Base-by-base conservation (phyloP, 163 green algal genomes). In the Prototheca wickerhamii region DNA sequence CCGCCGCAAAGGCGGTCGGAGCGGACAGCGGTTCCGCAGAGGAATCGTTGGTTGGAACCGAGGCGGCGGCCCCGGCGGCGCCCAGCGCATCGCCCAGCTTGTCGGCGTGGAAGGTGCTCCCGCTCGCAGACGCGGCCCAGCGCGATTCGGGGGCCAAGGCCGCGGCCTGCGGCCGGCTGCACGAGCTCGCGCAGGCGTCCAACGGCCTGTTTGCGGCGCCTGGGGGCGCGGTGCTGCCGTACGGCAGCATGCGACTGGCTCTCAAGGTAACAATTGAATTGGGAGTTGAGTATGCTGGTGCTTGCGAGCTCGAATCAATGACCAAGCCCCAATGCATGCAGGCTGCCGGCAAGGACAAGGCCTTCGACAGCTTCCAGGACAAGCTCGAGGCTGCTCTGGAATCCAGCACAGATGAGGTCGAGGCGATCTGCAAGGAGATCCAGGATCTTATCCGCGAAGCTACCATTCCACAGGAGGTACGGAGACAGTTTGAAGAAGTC, bases 211-310 rank as follows among this genome's bases (percentile, higher is more conserved):
- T 92, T 60, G 40, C 40, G 3, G 78, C 82, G 2, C 74, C 86
- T 1, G 52, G 62, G 0, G 86, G 87, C 2, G 73, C 77, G 18
- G 79, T 76, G 30, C 65, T 98, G 50, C 91, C 92, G 0, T 98
- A 93, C 77, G 92, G 92, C 25, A 66, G 30, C 3, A 89, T 97
- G 83, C 85, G 96, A 34, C 42, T 72, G 10, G 83, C 79, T 21
- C 59, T 95, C 21, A 53, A 68, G n/a, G 71, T 65, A 28, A 54
- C 15, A 18, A 29, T 12, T 28, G 15, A 28, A 25, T 12, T 12
- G 20, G 46, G 20, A 29, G 18, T 8, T 54, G n/a, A n/a, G n/a
- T n/a, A n/a, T n/a, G n/a, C n/a, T n/a, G n/a, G n/a, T n/a, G n/a
- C n/a, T n/a, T n/a, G n/a, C n/a, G n/a, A n/a, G n/a, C n/a, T n/a